Percentiles rank a stretch among this genome's conserved stretches.
These are phyloP conservation scores for Phytophthora ramorum DNA, from an alignment of 352 stramenopile species.

Conservation along the genomic window DNA sequence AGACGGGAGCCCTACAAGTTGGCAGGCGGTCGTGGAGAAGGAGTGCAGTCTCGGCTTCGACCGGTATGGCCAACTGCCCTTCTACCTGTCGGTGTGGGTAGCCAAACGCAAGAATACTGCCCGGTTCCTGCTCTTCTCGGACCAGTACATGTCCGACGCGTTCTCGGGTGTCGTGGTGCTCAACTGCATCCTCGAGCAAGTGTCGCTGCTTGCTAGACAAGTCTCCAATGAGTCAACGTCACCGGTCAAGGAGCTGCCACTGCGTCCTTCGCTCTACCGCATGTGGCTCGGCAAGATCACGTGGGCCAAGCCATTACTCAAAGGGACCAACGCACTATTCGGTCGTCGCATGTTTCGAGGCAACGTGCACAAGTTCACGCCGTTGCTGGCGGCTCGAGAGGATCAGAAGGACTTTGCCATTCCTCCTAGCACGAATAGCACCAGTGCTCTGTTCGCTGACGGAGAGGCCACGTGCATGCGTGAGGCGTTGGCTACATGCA, in stretches of 20 bases:
- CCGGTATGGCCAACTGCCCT: conserved; percentile 44
- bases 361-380: conserved; percentile 34
- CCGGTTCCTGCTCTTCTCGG: conserved; percentile 52
- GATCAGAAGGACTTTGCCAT: conserved; percentile 46
- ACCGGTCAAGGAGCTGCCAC: conserved; percentile 21
- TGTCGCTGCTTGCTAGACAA: conserved; percentile 29
- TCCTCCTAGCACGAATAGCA: conserved; percentile 33
- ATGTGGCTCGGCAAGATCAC: conserved; percentile 37
- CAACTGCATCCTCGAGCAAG: conserved; percentile 46
- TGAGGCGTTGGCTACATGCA: conserved; percentile 42
- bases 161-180: conserved; percentile 44
- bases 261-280: conserved; percentile 43
- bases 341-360: conserved; percentile 29
- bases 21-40: conserved; percentile 50
- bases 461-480: conserved; percentile 42
- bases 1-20: conserved; percentile 39
- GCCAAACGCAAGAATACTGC: conserved; percentile 29
- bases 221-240: not conserved
- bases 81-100: conserved; percentile 45
- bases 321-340: conserved; percentile 36
- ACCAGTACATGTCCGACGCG: conserved; percentile 58
- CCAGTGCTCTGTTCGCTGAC: conserved; percentile 48
- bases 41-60: conserved; percentile 54
- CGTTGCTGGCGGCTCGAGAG: conserved; percentile 24
- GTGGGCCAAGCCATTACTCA: conserved; percentile 32